Percentiles rank a stretch among this genome's conserved stretches.
phyloP scores from a whole-genome alignment of 2,329 filamentous ascomycete species.

The Decorospora gaudefroyi region DNA sequence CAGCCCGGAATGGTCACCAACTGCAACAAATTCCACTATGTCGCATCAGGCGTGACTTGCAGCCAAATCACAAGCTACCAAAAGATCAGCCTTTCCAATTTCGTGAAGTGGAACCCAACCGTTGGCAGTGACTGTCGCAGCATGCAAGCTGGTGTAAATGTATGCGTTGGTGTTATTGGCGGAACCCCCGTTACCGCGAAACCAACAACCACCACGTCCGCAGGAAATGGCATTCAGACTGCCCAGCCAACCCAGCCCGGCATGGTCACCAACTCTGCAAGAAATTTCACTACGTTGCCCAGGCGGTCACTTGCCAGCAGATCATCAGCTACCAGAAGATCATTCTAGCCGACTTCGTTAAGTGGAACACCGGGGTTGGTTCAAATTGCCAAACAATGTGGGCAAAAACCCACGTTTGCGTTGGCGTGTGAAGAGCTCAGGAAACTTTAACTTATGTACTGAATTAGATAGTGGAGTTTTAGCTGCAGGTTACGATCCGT shows the following conservation, averaged over 20 bases:
- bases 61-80: conserved; percentile 3
- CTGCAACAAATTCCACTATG: conserved; percentile 14
- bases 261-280: background rate
- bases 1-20: conserved; percentile 16
- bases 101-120: conserved; percentile 12
- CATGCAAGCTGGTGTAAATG: background rate
- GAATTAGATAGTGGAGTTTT: too few relatives aligned
- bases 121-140: conserved; percentile 4
- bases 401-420: background rate
- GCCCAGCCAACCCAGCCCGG: background rate
- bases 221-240: background rate
- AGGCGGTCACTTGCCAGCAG: background rate
- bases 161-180: background rate
- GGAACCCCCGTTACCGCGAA: background rate
- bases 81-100: conserved; percentile 4
- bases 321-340: background rate
- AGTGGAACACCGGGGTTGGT: background rate
- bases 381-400: background rate
- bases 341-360: background rate
- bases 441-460: too few relatives aligned
- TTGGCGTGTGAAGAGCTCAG: background rate
- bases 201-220: background rate
- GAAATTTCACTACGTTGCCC: too few relatives aligned
- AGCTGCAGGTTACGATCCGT: too few relatives aligned
- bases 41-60: background rate